These are phyloP conservation scores for Puccinia horiana DNA, from an alignment of 1,284 basidiomycete species.

Conservation along the genomic window DNA sequence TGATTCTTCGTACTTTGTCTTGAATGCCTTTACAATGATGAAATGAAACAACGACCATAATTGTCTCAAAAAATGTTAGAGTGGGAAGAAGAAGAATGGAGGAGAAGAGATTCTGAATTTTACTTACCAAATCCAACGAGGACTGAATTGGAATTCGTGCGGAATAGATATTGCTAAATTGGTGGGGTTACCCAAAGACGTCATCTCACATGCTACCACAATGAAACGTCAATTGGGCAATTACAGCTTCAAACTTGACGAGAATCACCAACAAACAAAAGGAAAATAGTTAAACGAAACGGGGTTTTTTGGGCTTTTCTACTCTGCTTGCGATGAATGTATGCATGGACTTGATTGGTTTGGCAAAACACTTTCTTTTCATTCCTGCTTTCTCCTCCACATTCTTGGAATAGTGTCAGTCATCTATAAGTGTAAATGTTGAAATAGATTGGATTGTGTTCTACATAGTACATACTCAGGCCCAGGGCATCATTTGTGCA, in stretches of 20 bases:
- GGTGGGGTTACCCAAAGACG: constrained; percentile 76
- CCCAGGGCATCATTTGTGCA: not conserved
- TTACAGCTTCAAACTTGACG: not conserved
- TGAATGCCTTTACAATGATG: not conserved
- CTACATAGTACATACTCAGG: no score
- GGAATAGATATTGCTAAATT: constrained; percentile 86
- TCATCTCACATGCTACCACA: constrained; percentile 65
- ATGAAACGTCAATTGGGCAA: constrained; percentile 17
- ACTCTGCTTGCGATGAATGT: no score
- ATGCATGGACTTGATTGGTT: no score
- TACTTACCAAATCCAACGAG: constrained; percentile 75
- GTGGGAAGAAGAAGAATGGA: constrained; percentile 61
- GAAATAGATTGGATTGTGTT: not conserved
- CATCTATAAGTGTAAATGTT: not conserved
- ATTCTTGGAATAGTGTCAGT: no score
- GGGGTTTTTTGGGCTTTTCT: not conserved
- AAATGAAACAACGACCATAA: not conserved
- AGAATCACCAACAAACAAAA: not conserved
- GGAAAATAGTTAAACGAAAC: not conserved
- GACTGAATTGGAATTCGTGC: constrained; percentile 87
- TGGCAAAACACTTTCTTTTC: no score
- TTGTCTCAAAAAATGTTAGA: not conserved
- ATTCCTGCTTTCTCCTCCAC: no score
- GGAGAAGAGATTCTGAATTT: constrained; percentile 62
- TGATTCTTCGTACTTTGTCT: not conserved